Percentiles rank a stretch among this genome's conserved stretches.
phyloP scores from a whole-genome alignment of 305 asterid species.

The Fraxinus floribunda region DNA sequence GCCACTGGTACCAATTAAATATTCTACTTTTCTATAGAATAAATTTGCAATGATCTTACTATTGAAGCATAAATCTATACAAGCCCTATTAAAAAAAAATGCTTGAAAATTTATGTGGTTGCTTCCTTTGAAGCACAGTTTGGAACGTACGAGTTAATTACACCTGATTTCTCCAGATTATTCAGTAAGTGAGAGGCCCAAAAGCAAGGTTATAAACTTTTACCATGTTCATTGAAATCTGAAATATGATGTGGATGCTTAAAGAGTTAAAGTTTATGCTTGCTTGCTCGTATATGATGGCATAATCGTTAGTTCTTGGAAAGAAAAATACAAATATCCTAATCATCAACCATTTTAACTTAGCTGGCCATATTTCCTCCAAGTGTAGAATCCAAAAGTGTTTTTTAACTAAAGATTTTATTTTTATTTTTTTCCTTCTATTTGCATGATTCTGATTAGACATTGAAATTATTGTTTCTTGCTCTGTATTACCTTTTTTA shows the following conservation, averaged over 20 bases:
- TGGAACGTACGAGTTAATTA: not conserved
- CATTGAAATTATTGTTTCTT: not conserved
- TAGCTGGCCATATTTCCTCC: not conserved
- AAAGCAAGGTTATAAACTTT: not conserved
- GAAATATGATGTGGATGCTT: not conserved
- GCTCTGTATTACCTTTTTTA: conserved; percentile 6
- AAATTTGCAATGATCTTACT: not conserved
- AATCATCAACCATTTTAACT: not conserved
- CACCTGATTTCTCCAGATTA: not conserved
- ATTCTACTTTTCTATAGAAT: not conserved
- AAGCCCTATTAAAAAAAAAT: not conserved
- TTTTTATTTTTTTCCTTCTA: not conserved
- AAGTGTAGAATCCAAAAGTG: not conserved
- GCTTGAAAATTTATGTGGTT: not conserved
- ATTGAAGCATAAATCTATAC: not conserved
- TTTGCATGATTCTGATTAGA: conserved; percentile 9
- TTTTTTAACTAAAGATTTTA: not conserved
- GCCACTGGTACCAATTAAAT: not conserved
- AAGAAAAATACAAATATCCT: not conserved
- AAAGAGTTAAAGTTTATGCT: not conserved
- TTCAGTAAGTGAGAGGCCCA: not conserved
- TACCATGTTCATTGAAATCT: not conserved
- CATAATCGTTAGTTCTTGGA: not conserved
- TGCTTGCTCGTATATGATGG: not conserved
- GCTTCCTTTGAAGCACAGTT: not conserved